Base-by-base conservation (phyloP, 805 yeast genomes). In the Saccharomyces eubayanus region DNA sequence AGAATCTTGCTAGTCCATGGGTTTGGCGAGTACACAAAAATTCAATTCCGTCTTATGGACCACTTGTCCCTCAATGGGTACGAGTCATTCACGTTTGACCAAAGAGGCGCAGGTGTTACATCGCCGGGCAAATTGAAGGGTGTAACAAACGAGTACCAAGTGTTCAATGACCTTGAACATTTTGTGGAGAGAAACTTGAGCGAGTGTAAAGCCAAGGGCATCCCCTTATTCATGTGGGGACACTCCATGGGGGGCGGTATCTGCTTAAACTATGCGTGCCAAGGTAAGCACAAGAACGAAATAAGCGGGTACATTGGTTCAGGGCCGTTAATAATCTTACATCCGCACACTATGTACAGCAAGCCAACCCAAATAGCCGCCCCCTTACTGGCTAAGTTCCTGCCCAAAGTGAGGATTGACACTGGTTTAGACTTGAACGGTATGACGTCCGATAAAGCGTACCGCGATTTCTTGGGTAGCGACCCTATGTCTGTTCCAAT, bases 161-260 rank as follows among this genome's bases (percentile, higher is more conserved):
- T 80, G 1, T 82, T 79, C 62, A 72, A 76, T 28, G 91, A 84
- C 63, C 71, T 87, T 59, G 82, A 84, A 53, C 78, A 73, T 61
- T 78, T 87, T 66, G 51, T 66, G 28, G 56, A 53, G 41, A 58
- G 30, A 61, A 65, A 56, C 58, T 43, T 61, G 24, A 49, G 56
- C 28, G 64, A 65, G 31, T 59, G 63, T 21, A 47, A 63, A 29
- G 60, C 54, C 9, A 55, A 55, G 16, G 52, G 59, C 1, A 67
- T 66, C 5, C 65, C 64, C 40, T 59, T 85, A 31, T 77, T 73
- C 59, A 62, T 87, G 48, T 72, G 78, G 62, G 90, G 92, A 1
- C 89, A 83, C 59, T 85, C 90, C 9, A 85, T 87, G 91, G 96
- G 96, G 50, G 92, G 92, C 21, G 91, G 85, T 0, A 81, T 87